These are phyloP conservation scores for Sporormia fimetaria DNA, from an alignment of 495 filamentous ascomycete genomes.

Conservation along the genomic window DNA sequence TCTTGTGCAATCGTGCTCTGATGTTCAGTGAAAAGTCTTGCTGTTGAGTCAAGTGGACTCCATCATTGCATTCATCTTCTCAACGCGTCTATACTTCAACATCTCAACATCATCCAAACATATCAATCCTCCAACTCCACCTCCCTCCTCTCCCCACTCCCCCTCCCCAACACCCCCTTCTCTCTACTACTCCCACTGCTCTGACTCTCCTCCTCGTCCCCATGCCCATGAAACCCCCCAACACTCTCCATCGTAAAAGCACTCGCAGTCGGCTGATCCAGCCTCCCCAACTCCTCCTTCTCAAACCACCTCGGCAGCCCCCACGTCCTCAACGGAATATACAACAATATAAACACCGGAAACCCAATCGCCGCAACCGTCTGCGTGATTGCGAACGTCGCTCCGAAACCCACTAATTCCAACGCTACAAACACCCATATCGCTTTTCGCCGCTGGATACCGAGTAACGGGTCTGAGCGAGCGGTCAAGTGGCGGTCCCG, in stretches of 20 bases:
- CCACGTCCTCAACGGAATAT: slow-evolving; percentile 67
- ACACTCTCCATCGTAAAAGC: slow-evolving; percentile 78
- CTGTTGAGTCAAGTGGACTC: no score
- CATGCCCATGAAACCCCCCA: slow-evolving; percentile 58
- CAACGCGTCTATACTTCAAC: no score
- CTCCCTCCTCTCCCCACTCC: no score
- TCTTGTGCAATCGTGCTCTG: no score
- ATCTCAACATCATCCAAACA: no score
- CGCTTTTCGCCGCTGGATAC: slow-evolving; percentile 41
- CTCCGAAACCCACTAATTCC: slow-evolving; percentile 71
- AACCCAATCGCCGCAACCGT: slow-evolving; percentile 90
- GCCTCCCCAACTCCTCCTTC: slow-evolving; percentile 50
- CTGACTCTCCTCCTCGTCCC: no score
- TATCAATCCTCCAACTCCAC: no score
- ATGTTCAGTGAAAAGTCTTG: no score
- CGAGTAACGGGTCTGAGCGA: slow-evolving; percentile 51
- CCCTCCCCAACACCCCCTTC: no score
- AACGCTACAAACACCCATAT: slow-evolving; percentile 67
- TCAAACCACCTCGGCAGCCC: slow-evolving; percentile 63
- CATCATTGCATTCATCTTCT: no score
- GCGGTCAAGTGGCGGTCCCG: slow-evolving; percentile 56
- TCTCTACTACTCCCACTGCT: no score
- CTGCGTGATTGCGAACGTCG: slow-evolving; percentile 90
- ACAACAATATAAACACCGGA: slow-evolving; percentile 68
- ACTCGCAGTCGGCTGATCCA: slow-evolving; percentile 76